Evolutionary conservation across 139 green algal species (phyloP), one percentile per base, ranked within the genome.

Genomic region (Astrephomene gubernaculifera): DNA sequence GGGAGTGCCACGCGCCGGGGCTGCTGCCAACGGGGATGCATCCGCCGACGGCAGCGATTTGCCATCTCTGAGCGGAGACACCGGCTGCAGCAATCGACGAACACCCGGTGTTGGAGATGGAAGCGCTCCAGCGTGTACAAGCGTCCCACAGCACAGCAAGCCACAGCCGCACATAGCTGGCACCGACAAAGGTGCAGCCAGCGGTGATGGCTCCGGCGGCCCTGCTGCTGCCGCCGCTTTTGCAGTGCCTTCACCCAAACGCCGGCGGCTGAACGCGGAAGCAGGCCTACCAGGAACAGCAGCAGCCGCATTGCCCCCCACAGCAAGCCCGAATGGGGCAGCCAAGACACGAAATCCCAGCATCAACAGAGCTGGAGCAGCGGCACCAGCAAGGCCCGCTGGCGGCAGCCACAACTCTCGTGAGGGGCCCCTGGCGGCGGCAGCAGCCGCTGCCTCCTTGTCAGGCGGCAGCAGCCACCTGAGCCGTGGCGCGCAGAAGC

Each of bases 81-180:
- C 73, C 8, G 73, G 61, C 45, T 75, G 72, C 72, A 88, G 71
- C 63, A 83, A 71, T 33, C 76, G 22, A 27, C 76, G 74, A 25
- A 24, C 49, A 10, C 2, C 12, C 4, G 54, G 7, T 36, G 54
- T 10, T 10, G 35, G 36, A 4, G 29, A 36, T 60, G 38, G 17
- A 24, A 4, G 14, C 38, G 29, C 36, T 25, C 31, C 54, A 6
- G 74, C 74, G 8, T 82, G 74, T 36, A 71, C 74, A 36, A 82
- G 74, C 54, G 29, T 14, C 24, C 70, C 70, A 57, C 68, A 75
- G 12, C 41, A 4, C 19, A 19, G 33, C 35, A 72, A 72, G 38
- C 43, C 12, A 41, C 43, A 19, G 36, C 67, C 10, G 44, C 71
- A 19, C 71, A 57, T 29, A 36, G 9, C 60, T 19, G 60, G 27